Percentiles rank a stretch among this genome's conserved stretches.
phyloP scores from a whole-genome alignment of 176 grass and related monocot genomes.

The Guadua angustifolia region DNA sequence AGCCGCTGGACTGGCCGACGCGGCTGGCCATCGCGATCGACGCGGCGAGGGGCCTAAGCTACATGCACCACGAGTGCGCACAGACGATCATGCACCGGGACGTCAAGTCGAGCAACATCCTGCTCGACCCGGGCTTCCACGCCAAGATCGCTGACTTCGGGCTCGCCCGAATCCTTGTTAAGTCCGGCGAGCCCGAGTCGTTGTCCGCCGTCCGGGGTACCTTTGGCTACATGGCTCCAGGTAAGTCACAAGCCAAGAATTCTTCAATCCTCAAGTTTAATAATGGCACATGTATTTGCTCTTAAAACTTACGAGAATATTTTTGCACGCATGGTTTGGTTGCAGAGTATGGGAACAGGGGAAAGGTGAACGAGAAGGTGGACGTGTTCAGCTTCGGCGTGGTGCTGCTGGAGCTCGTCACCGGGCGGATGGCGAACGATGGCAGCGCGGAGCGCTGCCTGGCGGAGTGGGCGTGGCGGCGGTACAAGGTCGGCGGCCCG shows the following conservation, averaged over 20 bases:
- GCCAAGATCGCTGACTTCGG: slow-evolving; percentile 72
- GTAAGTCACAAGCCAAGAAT: slow-evolving; percentile 7
- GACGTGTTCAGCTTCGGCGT: slow-evolving; percentile 86
- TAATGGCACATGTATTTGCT: too few relatives aligned
- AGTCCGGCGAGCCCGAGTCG: slow-evolving; percentile 51
- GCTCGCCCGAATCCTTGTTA: slow-evolving; percentile 51
- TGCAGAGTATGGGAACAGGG: slow-evolving; percentile 50
- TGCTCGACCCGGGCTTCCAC: slow-evolving; percentile 55
- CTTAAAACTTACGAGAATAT: too few relatives aligned
- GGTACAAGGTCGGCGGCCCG: slow-evolving; percentile 11
- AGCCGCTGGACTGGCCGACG: too few relatives aligned
- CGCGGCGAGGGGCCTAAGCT: slow-evolving; percentile 5
- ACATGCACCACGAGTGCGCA: slow-evolving; percentile 64
- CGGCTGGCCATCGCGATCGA: too few relatives aligned
- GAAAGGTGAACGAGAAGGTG: slow-evolving; percentile 67
- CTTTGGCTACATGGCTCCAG: slow-evolving; percentile 74
- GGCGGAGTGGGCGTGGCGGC: slow-evolving; percentile 62
- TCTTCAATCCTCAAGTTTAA: too few relatives aligned
- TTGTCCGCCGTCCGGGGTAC: slow-evolving; percentile 49
- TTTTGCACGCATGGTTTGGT: too few relatives aligned
- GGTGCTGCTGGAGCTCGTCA: slow-evolving; percentile 68
- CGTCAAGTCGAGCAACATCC: slow-evolving; percentile 79
- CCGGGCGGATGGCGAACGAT: slow-evolving; percentile 47
- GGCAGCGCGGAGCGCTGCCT: slow-evolving; percentile 38
- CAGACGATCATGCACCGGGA: slow-evolving; percentile 62